These are phyloP conservation scores for Trichoderma guizhouense DNA, from an alignment of 2,329 filamentous ascomycete genomes.

Conservation along the genomic window DNA sequence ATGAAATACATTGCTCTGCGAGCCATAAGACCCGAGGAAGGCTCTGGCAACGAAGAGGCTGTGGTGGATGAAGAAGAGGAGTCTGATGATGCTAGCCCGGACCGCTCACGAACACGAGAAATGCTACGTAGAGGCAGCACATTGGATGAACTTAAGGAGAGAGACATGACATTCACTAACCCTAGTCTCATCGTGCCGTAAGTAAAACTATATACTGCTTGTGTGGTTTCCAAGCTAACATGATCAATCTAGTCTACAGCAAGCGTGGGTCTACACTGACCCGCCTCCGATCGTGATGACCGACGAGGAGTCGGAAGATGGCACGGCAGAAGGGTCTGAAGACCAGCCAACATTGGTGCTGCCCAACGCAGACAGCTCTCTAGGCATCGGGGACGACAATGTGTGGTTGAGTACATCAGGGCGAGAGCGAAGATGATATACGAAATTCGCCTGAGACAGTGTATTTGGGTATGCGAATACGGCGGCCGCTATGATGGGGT, in stretches of 20 bases:
- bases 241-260: constrained; percentile 51
- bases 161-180: constrained; percentile 69
- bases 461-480: neutral
- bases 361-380: constrained; percentile 34
- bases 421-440: constrained; percentile 1
- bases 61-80: constrained; percentile 36
- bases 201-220: constrained; percentile 33
- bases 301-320: constrained; percentile 28
- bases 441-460: neutral
- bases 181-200: constrained; percentile 68
- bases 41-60: constrained; percentile 37
- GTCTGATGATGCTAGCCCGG: constrained; percentile 39
- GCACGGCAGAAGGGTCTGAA: constrained; percentile 14
- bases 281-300: constrained; percentile 38
- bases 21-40: constrained; percentile 65
- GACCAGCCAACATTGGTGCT: constrained; percentile 28
- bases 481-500: neutral
- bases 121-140: constrained; percentile 57
- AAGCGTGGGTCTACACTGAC: constrained; percentile 65
- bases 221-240: neutral
- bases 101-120: constrained; percentile 36
- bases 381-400: constrained; percentile 40
- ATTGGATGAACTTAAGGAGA: constrained; percentile 69
- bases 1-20: constrained; percentile 89
- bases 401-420: constrained; percentile 33